Percentiles rank a stretch among this genome's conserved stretches.
Conservation (phyloP, 768 basidiomycete genomes). For the Gyrodon lividus region DNA sequence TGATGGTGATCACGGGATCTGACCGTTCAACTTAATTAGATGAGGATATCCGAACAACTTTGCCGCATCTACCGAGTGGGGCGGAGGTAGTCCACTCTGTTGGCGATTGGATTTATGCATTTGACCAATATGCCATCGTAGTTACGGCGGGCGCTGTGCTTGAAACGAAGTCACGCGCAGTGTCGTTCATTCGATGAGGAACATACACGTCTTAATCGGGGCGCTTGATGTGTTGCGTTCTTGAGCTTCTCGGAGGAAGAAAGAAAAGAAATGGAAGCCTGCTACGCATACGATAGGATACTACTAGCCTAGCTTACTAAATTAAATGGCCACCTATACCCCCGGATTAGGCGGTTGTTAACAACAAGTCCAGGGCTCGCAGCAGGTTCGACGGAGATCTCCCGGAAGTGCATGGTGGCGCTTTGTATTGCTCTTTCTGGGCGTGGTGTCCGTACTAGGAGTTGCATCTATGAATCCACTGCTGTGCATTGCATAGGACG, state of each 20-base stretch:
- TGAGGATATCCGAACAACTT: constrained; percentile 7
- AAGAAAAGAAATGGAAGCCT: constrained; percentile 29
- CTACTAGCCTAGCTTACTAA: constrained; percentile 19
- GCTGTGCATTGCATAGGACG: too few relatives aligned
- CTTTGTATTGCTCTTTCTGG: neutral
- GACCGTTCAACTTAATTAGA: constrained; percentile 3
- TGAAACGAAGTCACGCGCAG: constrained; percentile 20
- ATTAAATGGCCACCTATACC: constrained; percentile 14
- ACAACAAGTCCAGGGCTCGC: constrained; percentile 8
- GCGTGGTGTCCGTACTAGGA: neutral
- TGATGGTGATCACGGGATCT: constrained; percentile 18
- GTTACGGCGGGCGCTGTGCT: constrained; percentile 18
- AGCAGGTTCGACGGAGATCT: constrained; percentile 17
- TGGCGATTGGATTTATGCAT: constrained; percentile 18
- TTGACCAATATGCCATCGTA: constrained; percentile 5
- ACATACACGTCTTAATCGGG: constrained; percentile 12
- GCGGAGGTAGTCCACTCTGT: constrained; percentile 19
- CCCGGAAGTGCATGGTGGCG: constrained; percentile 6
- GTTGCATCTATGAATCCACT: neutral
- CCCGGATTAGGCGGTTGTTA: constrained; percentile 17
- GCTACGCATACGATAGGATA: neutral
- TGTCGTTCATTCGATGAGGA: constrained; percentile 9
- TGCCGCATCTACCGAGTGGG: constrained; percentile 23
- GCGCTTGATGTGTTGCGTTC: constrained; percentile 12
- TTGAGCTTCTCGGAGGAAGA: constrained; percentile 25